These are phyloP conservation scores for Salix viminalis DNA, from an alignment of 345 rosid genomes.

Conservation along the genomic window DNA sequence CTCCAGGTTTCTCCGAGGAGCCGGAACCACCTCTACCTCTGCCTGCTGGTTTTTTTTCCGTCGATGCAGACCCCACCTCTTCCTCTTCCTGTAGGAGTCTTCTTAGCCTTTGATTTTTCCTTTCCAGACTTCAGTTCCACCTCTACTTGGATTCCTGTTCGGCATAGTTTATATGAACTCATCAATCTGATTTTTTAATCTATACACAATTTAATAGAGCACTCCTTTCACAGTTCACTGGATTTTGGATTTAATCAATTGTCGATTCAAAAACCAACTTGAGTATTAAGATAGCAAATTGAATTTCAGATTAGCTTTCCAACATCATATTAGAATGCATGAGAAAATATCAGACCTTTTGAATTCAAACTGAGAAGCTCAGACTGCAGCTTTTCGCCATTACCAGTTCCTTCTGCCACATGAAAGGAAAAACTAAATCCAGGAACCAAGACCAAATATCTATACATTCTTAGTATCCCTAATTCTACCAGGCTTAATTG, in stretches of 20 bases:
- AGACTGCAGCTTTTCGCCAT: slow-evolving; percentile 62
- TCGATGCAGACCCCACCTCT: slow-evolving; percentile 17
- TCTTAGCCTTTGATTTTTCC: slow-evolving; percentile 46
- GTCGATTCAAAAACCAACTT: background rate
- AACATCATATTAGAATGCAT: background rate
- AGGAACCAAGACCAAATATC: background rate
- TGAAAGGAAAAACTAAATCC: background rate
- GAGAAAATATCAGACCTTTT: slow-evolving; percentile 43
- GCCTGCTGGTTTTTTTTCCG: slow-evolving; percentile 31
- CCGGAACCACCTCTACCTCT: slow-evolving; percentile 56
- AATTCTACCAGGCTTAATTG: no score
- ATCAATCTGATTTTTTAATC: background rate
- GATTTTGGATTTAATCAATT: background rate
- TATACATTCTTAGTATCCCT: background rate
- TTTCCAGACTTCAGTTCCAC: slow-evolving; percentile 55
- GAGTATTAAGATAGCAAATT: background rate
- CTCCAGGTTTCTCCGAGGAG: slow-evolving; percentile 30
- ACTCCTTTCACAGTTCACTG: background rate
- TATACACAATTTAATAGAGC: background rate
- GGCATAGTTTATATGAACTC: background rate
- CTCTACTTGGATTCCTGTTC: slow-evolving; percentile 67
- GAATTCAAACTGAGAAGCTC: slow-evolving; percentile 69
- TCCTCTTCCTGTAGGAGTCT: slow-evolving; percentile 27
- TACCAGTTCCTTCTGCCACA: slow-evolving; percentile 38
- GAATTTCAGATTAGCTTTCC: background rate